These are phyloP conservation scores for Pezicula rhizophila DNA, from an alignment of 2,329 filamentous ascomycete species.

Conservation along the genomic window DNA sequence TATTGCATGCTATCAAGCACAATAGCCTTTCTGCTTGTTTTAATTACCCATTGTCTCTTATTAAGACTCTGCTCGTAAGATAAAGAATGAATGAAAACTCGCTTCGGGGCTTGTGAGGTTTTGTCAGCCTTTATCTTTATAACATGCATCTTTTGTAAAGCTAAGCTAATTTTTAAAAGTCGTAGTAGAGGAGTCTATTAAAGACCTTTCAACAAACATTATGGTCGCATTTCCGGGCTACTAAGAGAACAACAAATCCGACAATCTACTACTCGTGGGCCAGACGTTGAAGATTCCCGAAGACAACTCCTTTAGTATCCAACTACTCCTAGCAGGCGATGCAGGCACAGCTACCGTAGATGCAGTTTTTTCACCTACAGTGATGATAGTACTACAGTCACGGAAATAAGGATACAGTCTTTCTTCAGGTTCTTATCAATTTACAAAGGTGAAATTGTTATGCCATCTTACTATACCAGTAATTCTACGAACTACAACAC, in stretches of 20 bases:
- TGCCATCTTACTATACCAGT: conserved; percentile 33
- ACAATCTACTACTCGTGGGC: conserved; percentile 36
- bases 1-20: too few relatives aligned
- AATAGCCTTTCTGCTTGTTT: too few relatives aligned
- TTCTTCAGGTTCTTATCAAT: conserved; percentile 30
- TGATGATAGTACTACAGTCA: conserved; percentile 32
- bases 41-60: too few relatives aligned
- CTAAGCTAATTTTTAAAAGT: too few relatives aligned
- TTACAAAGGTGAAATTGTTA: conserved; percentile 38
- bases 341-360: conserved; percentile 28
- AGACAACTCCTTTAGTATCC: conserved; percentile 33
- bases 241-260: conserved; percentile 8
- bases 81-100: too few relatives aligned
- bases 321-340: conserved; percentile 36
- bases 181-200: too few relatives aligned
- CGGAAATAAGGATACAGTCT: conserved; percentile 35
- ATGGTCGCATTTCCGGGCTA: too few relatives aligned
- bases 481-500: conserved; percentile 34
- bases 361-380: conserved; percentile 35
- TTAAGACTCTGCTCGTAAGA: too few relatives aligned
- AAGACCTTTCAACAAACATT: too few relatives aligned
- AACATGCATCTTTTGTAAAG: too few relatives aligned
- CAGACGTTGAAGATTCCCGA: conserved; percentile 29
- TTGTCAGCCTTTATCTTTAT: too few relatives aligned
- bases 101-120: too few relatives aligned